Evolutionary conservation across 257 asterid species (phyloP).

Genomic region (Penstemon newberryi): DNA sequence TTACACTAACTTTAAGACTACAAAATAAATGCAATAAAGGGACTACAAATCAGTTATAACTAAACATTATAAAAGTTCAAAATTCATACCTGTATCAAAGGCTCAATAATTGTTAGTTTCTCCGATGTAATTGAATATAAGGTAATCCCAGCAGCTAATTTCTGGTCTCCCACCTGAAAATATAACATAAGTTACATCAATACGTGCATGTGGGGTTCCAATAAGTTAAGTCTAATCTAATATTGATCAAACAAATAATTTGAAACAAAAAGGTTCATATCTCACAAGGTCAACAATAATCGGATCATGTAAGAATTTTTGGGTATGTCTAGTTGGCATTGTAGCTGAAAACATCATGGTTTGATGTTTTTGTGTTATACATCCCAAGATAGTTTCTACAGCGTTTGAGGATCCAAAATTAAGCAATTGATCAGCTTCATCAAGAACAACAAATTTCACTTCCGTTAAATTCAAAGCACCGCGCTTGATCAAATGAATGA

Average conservation of each 20-base stretch:
- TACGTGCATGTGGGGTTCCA: slow-evolving; percentile 13
- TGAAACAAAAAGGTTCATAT: slow-evolving; percentile 12
- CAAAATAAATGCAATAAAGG: slow-evolving; percentile 5
- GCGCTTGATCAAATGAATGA: slow-evolving; percentile 85
- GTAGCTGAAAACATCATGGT: slow-evolving; percentile 99
- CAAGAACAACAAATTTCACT: slow-evolving; percentile 81
- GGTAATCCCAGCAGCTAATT: slow-evolving; percentile 86
- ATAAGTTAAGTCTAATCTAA: not conserved
- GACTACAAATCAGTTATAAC: not conserved
- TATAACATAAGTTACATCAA: slow-evolving; percentile 25
- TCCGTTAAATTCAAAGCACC: slow-evolving; percentile 72
- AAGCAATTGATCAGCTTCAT: slow-evolving; percentile 99
- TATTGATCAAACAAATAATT: not conserved
- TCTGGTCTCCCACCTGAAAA: slow-evolving; percentile 93
- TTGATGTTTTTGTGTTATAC: slow-evolving; percentile 77
- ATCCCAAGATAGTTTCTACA: slow-evolving; percentile 83
- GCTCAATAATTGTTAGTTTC: slow-evolving; percentile 75
- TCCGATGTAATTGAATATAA: slow-evolving; percentile 59
- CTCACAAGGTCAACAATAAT: slow-evolving; percentile 89
- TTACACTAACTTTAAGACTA: not conserved
- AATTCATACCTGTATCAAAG: slow-evolving; percentile 65
- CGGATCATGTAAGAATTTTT: slow-evolving; percentile 76
- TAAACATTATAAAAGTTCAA: not conserved
- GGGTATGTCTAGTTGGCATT: slow-evolving; percentile 86
- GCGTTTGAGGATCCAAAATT: slow-evolving; percentile 96